Conservation (phyloP, 139 green algal species). For the Chlorella sorokiniana region DNA sequence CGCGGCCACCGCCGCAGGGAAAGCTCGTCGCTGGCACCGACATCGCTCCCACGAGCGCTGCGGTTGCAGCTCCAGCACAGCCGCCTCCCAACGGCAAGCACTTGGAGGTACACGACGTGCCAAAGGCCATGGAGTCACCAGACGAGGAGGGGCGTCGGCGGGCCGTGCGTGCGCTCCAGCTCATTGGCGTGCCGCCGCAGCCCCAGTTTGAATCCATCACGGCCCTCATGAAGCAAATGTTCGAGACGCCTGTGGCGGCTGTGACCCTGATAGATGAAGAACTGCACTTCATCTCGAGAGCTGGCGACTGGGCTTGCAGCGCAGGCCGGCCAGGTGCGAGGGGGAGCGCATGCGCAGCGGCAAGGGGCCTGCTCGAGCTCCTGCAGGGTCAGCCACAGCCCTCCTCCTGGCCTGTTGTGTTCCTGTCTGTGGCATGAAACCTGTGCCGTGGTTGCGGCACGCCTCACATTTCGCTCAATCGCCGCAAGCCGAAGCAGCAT, state of each 20-base stretch:
- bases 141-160: background rate
- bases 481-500: no score
- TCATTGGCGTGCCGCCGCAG: slow-evolving; percentile 2
- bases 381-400: no score
- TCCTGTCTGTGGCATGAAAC: no score
- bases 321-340: background rate
- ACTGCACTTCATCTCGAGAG: slow-evolving; percentile 8
- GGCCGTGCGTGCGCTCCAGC: background rate
- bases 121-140: background rate
- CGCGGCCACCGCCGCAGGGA: background rate
- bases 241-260: slow-evolving; percentile 6
- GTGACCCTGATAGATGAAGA: slow-evolving; percentile 21
- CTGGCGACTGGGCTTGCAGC: slow-evolving; percentile 17
- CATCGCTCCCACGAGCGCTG: background rate
- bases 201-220: slow-evolving; percentile 29
- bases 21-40: background rate
- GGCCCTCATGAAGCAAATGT: slow-evolving; percentile 13
- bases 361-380: background rate
- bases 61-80: background rate
- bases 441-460: no score
- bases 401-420: no score
- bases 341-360: background rate
- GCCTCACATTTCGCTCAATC: no score
- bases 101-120: background rate
- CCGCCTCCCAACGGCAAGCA: background rate